Percentiles rank a stretch among this genome's conserved stretches.
phyloP scores from a whole-genome alignment of 768 basidiomycete genomes.

The Holtermanniella nyarrowii region DNA sequence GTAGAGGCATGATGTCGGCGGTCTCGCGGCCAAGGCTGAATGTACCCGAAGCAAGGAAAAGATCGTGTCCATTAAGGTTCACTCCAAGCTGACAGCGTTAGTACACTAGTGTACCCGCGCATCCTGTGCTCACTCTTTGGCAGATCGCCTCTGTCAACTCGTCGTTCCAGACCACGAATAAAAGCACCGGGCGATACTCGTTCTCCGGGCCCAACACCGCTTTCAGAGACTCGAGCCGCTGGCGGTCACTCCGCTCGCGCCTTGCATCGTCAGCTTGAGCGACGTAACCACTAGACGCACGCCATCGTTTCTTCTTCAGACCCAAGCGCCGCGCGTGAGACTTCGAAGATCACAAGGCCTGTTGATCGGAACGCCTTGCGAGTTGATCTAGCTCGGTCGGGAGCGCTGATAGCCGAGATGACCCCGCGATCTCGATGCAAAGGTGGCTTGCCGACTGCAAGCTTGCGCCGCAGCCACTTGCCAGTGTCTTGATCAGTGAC shows the following conservation, averaged over 20 bases:
- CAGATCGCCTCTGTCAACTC: constrained; percentile 19
- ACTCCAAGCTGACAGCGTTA: no score
- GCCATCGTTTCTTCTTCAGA: constrained; percentile 1
- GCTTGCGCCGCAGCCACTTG: constrained; percentile 24
- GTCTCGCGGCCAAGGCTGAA: not conserved
- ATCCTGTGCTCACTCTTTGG: constrained; percentile 18
- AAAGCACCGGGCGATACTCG: constrained; percentile 14
- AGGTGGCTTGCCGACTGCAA: constrained; percentile 2
- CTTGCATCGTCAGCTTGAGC: not conserved
- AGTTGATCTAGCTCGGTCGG: constrained; percentile 5
- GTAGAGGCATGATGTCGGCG: not conserved
- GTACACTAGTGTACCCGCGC: no score
- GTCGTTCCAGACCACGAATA: constrained; percentile 25
- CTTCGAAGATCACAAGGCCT: constrained; percentile 23
- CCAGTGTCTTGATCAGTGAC: constrained; percentile 6
- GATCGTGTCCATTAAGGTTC: no score
- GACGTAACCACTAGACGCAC: not conserved
- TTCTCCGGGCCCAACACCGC: not conserved
- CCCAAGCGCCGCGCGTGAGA: constrained; percentile 9
- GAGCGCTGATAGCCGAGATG: not conserved
- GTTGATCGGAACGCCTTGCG: constrained; percentile 8
- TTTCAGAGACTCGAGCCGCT: not conserved
- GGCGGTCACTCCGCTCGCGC: not conserved
- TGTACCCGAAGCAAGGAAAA: no score
- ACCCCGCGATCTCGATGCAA: not conserved